Percentiles rank a stretch among this genome's conserved stretches.
Evolutionary conservation across 768 basidiomycete genomes (phyloP).

Genomic region (Kwoniella dendrophila): DNA sequence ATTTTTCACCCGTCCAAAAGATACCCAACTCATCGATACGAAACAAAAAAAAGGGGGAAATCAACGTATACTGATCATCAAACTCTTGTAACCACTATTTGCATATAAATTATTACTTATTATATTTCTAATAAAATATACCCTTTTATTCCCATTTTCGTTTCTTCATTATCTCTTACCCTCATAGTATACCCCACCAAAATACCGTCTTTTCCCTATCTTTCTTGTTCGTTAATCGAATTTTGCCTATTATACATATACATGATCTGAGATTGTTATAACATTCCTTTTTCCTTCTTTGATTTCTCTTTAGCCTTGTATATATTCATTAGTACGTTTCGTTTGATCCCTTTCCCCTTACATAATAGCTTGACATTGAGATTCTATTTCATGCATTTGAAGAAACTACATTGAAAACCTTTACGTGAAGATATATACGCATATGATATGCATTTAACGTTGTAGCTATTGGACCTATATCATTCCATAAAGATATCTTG

Average conservation of each 20-base stretch:
- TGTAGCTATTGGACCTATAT: no score
- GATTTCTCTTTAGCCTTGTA: background rate
- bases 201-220: background rate
- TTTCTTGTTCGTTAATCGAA: background rate
- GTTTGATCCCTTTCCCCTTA: no score
- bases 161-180: background rate
- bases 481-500: no score
- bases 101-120: background rate
- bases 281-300: background rate
- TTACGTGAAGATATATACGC: no score
- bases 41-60: no score
- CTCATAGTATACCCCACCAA: constrained; percentile 7
- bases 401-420: no score
- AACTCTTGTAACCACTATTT: background rate
- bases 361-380: no score
- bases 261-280: background rate
- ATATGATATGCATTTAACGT: no score
- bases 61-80: no score
- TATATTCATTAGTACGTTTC: background rate
- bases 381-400: no score
- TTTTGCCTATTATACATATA: background rate
- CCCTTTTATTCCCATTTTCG: background rate
- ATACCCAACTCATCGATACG: no score
- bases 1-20: no score
- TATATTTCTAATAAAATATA: background rate